phyloP scores from a whole-genome alignment of 306 rosid genomes.

The Trifolium pratense region DNA sequence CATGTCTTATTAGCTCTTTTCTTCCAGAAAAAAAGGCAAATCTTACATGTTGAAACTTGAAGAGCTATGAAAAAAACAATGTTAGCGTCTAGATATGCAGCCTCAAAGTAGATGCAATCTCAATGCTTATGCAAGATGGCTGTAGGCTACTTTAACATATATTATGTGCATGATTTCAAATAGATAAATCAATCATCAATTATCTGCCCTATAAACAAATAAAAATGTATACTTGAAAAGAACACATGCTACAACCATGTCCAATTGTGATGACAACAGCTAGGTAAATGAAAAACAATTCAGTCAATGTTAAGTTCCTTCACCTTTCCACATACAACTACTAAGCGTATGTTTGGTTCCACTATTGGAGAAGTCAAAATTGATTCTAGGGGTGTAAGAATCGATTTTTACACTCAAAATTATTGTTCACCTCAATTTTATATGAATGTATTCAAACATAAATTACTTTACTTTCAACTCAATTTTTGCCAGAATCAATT shows the following conservation, averaged over 20 bases:
- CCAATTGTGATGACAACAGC: not conserved
- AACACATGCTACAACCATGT: slow-evolving; percentile 6
- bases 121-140: not conserved
- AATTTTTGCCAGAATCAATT: no score
- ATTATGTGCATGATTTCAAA: not conserved
- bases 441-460: no score
- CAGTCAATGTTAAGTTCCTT: not conserved
- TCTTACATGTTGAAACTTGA: slow-evolving; percentile 11
- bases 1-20: not conserved
- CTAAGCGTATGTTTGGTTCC: not conserved
- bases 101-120: not conserved
- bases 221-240: slow-evolving; percentile 18
- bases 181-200: not conserved
- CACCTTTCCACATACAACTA: not conserved
- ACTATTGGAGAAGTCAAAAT: no score
- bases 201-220: not conserved
- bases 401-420: no score
- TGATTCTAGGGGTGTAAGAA: no score
- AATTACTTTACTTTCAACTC: no score
- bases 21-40: slow-evolving; percentile 13
- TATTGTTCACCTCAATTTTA: no score
- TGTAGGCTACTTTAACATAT: not conserved
- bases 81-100: not conserved
- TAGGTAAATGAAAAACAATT: not conserved
- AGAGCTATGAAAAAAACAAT: slow-evolving; percentile 19